phyloP scores from a whole-genome alignment of 192 early-diverging fungal species.

The Haplosporangium gracile region DNA sequence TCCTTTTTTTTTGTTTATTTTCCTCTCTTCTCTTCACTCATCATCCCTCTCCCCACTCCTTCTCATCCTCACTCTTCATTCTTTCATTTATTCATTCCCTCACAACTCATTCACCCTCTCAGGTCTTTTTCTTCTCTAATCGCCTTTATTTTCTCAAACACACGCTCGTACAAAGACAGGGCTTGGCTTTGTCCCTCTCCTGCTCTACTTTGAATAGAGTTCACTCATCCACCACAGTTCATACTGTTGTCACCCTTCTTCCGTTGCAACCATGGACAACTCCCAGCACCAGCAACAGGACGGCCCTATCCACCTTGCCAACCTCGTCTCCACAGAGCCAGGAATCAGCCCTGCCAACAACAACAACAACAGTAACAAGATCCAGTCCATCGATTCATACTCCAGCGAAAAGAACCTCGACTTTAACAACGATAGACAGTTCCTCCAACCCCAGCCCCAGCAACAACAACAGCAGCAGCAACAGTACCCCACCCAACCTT shows the following conservation, averaged over 20 bases:
- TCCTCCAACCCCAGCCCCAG: constrained; percentile 14
- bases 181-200: background rate
- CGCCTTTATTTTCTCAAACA: background rate
- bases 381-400: background rate
- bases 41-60: background rate
- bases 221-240: background rate
- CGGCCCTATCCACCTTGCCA: constrained; percentile 24
- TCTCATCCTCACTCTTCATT: too few relatives aligned
- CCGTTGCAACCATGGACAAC: constrained; percentile 15
- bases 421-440: background rate
- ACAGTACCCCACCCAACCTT: background rate
- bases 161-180: background rate
- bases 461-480: constrained; percentile 17
- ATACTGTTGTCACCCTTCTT: background rate
- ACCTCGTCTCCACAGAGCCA: constrained; percentile 10
- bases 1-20: background rate
- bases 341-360: background rate
- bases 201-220: background rate
- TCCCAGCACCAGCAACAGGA: background rate
- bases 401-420: constrained; percentile 20
- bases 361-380: constrained; percentile 16
- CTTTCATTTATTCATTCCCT: too few relatives aligned
- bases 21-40: background rate
- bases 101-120: background rate
- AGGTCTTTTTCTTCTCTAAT: background rate